These are phyloP conservation scores for Leishmania aethiopica DNA, from an alignment of 208 protist species.

Conservation along the genomic window DNA sequence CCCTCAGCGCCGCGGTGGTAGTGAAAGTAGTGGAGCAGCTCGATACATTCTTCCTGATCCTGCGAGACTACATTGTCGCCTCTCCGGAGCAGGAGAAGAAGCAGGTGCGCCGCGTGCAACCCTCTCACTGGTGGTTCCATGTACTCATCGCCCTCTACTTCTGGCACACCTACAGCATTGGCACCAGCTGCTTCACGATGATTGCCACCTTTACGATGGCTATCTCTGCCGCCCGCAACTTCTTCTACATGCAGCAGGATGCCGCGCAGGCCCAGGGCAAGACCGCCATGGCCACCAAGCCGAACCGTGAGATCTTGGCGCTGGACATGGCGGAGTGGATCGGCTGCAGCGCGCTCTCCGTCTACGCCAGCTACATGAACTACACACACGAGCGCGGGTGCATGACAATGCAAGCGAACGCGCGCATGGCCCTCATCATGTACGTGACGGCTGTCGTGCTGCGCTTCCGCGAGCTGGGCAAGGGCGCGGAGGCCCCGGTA, in stretches of 20 bases:
- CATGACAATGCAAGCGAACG: conserved; percentile 46
- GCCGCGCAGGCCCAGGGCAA: conserved; percentile 19
- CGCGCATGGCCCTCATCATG: conserved; percentile 49
- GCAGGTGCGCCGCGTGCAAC: conserved; percentile 29
- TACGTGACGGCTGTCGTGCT: conserved; percentile 38
- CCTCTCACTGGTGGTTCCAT: conserved; percentile 49
- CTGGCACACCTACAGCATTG: conserved; percentile 60
- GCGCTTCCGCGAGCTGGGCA: conserved; percentile 29
- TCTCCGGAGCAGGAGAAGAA: conserved; percentile 15
- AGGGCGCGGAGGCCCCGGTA: neutral
- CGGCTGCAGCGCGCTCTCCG: conserved; percentile 28
- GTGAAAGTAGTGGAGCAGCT: conserved; percentile 75
- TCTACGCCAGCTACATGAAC: conserved; percentile 57
- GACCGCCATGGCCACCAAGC: conserved; percentile 12
- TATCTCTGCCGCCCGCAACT: conserved; percentile 29
- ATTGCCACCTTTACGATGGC: conserved; percentile 36
- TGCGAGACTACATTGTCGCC: conserved; percentile 55
- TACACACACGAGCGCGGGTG: conserved; percentile 39
- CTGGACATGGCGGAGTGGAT: conserved; percentile 43
- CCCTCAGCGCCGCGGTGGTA: conserved; percentile 53
- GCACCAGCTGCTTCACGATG: conserved; percentile 37
- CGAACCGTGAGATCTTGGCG: conserved; percentile 9
- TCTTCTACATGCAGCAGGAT: conserved; percentile 28
- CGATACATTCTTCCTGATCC: conserved; percentile 78
- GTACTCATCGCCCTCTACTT: conserved; percentile 40